phyloP scores from a whole-genome alignment of 768 basidiomycete genomes.

The Mycena haematopus region DNA sequence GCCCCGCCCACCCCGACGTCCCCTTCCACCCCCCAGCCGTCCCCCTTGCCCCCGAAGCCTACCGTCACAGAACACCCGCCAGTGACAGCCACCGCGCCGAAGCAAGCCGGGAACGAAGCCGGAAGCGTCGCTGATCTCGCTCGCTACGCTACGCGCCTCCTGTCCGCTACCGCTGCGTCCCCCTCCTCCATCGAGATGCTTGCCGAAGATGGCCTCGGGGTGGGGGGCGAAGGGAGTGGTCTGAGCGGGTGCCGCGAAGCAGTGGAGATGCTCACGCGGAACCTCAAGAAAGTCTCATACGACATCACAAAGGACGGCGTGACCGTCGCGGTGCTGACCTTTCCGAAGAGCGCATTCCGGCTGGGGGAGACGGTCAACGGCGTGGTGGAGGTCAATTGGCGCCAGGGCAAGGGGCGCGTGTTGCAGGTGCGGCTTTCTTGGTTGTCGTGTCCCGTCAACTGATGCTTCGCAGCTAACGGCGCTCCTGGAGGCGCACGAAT shows the following conservation, averaged over 20 bases:
- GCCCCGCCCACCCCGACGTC: conserved; percentile 33
- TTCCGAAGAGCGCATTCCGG: conserved; percentile 89
- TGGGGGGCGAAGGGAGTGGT: conserved; percentile 51
- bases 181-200: neutral
- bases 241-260: conserved; percentile 77
- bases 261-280: conserved; percentile 89
- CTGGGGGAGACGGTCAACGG: conserved; percentile 93
- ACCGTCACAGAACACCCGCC: conserved; percentile 9
- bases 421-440: conserved; percentile 63
- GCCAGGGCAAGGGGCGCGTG: conserved; percentile 73
- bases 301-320: conserved; percentile 95
- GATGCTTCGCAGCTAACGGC: conserved; percentile 71
- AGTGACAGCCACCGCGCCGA: neutral
- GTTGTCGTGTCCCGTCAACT: neutral
- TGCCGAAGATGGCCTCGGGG: conserved; percentile 39
- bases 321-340: conserved; percentile 88
- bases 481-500: conserved; percentile 89
- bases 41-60: neutral
- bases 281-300: conserved; percentile 92
- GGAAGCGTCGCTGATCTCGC: conserved; percentile 54
- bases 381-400: conserved; percentile 85
- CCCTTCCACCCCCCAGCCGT: neutral
- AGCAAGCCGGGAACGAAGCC: neutral
- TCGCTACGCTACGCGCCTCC: conserved; percentile 57
- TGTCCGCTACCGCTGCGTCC: conserved; percentile 41